A percentile compares a stretch with the other conserved stretches of the same genome.
These are phyloP conservation scores for Sclerotinia subarctica DNA, from an alignment of 2,329 filamentous ascomycete species.

Conservation along the genomic window DNA sequence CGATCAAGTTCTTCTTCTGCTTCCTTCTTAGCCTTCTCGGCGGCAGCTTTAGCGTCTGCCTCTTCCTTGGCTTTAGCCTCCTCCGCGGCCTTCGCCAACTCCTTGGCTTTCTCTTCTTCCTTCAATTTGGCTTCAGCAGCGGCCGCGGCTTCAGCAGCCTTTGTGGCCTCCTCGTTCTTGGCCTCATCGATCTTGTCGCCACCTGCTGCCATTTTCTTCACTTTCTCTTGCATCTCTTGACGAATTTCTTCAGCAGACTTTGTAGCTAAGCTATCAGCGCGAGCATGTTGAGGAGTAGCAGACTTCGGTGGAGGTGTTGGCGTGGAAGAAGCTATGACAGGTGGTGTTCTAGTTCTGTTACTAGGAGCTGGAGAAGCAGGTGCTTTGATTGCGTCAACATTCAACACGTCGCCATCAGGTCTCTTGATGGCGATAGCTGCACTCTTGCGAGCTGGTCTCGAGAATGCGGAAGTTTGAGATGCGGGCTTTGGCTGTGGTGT, in stretches of 20 bases:
- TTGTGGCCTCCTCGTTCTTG: constrained; percentile 39
- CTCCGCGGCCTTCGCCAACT: constrained; percentile 34
- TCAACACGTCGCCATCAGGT: constrained; percentile 71
- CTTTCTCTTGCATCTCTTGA: constrained; percentile 67
- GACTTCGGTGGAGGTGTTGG: constrained; percentile 78
- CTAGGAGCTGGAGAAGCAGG: constrained; percentile 57
- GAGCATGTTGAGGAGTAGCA: constrained; percentile 62
- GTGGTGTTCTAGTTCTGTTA: constrained; percentile 55
- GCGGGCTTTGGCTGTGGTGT: constrained; percentile 53
- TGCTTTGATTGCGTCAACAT: constrained; percentile 63
- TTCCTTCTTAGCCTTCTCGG: constrained; percentile 40
- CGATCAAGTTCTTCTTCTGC: constrained; percentile 58
- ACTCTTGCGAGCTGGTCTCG: constrained; percentile 51
- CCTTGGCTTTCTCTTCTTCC: constrained; percentile 40
- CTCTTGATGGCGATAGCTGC: constrained; percentile 83
- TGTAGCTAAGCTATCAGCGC: constrained; percentile 64
- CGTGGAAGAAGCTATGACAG: constrained; percentile 63
- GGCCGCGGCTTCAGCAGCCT: constrained; percentile 37
- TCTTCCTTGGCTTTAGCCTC: constrained; percentile 41
- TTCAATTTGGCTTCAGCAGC: constrained; percentile 37
- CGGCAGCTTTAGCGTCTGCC: constrained; percentile 36
- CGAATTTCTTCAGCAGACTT: constrained; percentile 81
- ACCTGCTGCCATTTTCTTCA: constrained; percentile 41
- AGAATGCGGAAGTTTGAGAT: constrained; percentile 41
- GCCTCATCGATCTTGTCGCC: constrained; percentile 38